phyloP scores from a whole-genome alignment of 805 yeast genomes.

The Candida montana region DNA sequence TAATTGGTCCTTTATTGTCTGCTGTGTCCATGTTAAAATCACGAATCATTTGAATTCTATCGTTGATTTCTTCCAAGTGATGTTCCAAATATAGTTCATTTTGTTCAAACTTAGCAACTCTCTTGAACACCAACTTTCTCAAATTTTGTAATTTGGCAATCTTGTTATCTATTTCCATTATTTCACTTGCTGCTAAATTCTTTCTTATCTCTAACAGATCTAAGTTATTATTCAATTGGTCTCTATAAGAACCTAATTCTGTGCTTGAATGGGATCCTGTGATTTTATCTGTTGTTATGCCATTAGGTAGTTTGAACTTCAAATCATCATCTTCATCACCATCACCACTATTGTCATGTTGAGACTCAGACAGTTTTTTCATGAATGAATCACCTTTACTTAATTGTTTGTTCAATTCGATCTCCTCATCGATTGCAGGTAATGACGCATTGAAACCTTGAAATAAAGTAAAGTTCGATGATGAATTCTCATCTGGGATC shows the following conservation, averaged over 20 bases:
- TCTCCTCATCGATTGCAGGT: conserved; percentile 44
- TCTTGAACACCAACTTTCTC: conserved; percentile 51
- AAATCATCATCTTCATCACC: conserved; percentile 17
- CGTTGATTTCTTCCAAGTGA: conserved; percentile 38
- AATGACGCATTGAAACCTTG: conserved; percentile 65
- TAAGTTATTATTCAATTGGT: conserved; percentile 39
- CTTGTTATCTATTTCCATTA: conserved; percentile 55
- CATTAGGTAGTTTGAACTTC: conserved; percentile 31
- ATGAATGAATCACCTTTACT: conserved; percentile 15
- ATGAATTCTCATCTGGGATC: conserved; percentile 36
- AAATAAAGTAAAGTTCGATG: conserved; percentile 46
- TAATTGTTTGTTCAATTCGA: conserved; percentile 26
- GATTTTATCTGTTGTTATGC: conserved; percentile 37
- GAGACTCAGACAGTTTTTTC: conserved; percentile 19
- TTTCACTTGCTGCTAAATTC: conserved; percentile 58
- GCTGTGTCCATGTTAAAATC: conserved; percentile 34
- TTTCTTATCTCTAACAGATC: conserved; percentile 59
- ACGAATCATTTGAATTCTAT: conserved; percentile 38
- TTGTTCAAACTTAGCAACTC: conserved; percentile 55
- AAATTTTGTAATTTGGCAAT: conserved; percentile 45
- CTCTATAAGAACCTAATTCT: conserved; percentile 33
- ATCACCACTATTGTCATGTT: conserved; percentile 18
- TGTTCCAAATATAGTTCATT: conserved; percentile 53
- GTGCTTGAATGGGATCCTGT: conserved; percentile 37
- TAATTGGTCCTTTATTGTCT: conserved; percentile 14